phyloP scores from a whole-genome alignment of 768 basidiomycete genomes.

The Pisolithus orientalis region DNA sequence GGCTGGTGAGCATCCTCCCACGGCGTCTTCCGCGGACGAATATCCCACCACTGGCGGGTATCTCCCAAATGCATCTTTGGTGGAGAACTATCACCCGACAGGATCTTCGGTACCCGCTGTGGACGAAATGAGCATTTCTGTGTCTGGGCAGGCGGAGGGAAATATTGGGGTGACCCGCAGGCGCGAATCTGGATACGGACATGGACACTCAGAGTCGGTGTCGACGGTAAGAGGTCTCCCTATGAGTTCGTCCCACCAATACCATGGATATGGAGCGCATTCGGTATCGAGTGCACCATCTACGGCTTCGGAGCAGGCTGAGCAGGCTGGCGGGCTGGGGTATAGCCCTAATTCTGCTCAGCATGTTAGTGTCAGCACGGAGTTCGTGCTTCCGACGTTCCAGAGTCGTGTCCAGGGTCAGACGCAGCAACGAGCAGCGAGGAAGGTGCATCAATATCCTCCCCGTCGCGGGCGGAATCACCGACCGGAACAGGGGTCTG shows the following conservation, averaged over 20 bases:
- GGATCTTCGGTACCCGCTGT: slow-evolving; percentile 7
- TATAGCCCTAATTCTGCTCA: neutral
- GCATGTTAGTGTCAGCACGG: no score
- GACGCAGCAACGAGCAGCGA: neutral
- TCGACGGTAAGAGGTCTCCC: slow-evolving; percentile 20
- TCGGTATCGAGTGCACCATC: no score
- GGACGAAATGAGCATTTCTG: neutral
- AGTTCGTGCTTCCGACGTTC: no score
- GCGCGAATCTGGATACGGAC: slow-evolving; percentile 1
- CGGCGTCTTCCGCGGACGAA: slow-evolving; percentile 6
- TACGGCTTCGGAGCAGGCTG: neutral
- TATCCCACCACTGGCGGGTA: neutral
- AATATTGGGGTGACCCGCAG: neutral
- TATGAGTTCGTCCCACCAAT: neutral
- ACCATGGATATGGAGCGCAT: neutral
- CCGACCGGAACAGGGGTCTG: neutral
- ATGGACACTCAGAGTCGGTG: slow-evolving; percentile 18
- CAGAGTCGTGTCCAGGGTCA: neutral
- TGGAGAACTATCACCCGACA: no score
- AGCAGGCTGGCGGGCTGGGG: neutral
- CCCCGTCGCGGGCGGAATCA: neutral
- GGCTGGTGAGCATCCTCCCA: neutral
- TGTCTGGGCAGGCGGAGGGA: neutral
- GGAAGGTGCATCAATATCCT: neutral
- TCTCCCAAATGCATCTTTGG: no score